A percentile compares a stretch with the other conserved stretches of the same genome.
These are phyloP conservation scores for Daedalea quercina DNA, from an alignment of 768 basidiomycete genomes.

Conservation along the genomic window DNA sequence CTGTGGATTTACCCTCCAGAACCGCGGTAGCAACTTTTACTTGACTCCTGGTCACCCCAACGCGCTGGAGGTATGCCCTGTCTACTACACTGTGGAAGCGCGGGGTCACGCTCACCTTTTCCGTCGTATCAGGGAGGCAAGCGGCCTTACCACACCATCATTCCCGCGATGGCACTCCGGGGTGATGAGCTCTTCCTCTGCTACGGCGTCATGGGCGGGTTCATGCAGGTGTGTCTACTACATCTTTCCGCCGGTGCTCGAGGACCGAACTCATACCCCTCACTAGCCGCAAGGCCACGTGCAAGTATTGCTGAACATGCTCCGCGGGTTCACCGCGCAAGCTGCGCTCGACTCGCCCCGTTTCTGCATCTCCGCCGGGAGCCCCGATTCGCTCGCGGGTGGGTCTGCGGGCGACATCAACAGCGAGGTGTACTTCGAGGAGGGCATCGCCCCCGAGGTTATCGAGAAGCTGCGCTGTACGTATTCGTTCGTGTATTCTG, in stretches of 20 bases:
- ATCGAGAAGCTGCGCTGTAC: constrained; percentile 63
- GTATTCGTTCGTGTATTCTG: constrained; percentile 10
- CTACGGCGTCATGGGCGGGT: constrained; percentile 90
- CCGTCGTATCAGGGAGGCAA: constrained; percentile 58
- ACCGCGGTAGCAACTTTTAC: constrained; percentile 82
- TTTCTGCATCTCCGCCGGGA: constrained; percentile 90
- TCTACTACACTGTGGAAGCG: neutral
- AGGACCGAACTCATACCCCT: neutral
- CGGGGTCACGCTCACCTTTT: neutral
- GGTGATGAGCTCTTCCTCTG: constrained; percentile 80
- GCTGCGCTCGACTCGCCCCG: constrained; percentile 90
- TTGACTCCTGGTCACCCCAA: constrained; percentile 83
- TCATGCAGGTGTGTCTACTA: constrained; percentile 58
- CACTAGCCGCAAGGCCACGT: constrained; percentile 89
- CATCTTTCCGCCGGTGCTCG: neutral
- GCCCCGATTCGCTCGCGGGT: constrained; percentile 49
- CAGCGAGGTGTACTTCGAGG: constrained; percentile 87
- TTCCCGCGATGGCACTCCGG: constrained; percentile 78
- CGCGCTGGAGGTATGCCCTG: constrained; percentile 50
- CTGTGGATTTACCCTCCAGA: constrained; percentile 96
- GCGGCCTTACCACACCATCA: constrained; percentile 89
- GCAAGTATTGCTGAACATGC: constrained; percentile 86
- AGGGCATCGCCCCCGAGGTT: constrained; percentile 59
- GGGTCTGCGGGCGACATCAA: constrained; percentile 59
- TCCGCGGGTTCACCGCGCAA: constrained; percentile 84